These are phyloP conservation scores for Ogataea nakhonphanomensis DNA, from an alignment of 805 yeast species.

Conservation along the genomic window DNA sequence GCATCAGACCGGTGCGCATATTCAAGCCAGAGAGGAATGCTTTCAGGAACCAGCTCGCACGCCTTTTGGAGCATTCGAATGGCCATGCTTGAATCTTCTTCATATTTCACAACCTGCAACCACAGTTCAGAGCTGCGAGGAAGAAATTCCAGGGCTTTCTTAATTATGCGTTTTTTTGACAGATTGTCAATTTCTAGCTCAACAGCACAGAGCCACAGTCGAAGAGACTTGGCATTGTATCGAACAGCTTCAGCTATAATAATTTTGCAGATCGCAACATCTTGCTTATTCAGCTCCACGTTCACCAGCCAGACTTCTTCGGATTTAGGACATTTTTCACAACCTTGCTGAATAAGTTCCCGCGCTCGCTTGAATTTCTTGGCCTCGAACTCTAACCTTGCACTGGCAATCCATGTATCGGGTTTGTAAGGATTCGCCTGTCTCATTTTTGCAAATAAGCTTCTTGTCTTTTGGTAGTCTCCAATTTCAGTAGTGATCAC, in stretches of 20 bases:
- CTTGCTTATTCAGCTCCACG: conserved; percentile 54
- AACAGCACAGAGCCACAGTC: conserved; percentile 71
- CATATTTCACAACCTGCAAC: conserved; percentile 60
- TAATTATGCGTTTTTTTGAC: conserved; percentile 54
- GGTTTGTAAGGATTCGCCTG: conserved; percentile 70
- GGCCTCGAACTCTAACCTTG: conserved; percentile 69
- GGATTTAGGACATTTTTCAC: conserved; percentile 58
- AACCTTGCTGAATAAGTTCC: conserved; percentile 67
- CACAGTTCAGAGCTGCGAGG: conserved; percentile 64
- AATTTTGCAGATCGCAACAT: conserved; percentile 45
- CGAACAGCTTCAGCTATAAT: conserved; percentile 66
- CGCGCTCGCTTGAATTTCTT: conserved; percentile 55
- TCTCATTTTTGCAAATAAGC: conserved; percentile 63
- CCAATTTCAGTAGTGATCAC: conserved; percentile 38
- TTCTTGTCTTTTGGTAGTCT: conserved; percentile 56
- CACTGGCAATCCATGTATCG: conserved; percentile 83
- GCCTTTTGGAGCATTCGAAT: conserved; percentile 60
- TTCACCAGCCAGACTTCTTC: conserved; percentile 84
- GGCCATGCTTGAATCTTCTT: conserved; percentile 48
- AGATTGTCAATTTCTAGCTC: conserved; percentile 58
- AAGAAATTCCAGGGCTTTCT: conserved; percentile 65
- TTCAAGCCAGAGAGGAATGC: conserved; percentile 64
- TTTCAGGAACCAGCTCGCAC: conserved; percentile 60
- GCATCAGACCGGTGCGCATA: conserved; percentile 54
- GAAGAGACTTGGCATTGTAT: conserved; percentile 50